Conservation (phyloP, 139 green algal species). For the Mesostigma viride region DNA sequence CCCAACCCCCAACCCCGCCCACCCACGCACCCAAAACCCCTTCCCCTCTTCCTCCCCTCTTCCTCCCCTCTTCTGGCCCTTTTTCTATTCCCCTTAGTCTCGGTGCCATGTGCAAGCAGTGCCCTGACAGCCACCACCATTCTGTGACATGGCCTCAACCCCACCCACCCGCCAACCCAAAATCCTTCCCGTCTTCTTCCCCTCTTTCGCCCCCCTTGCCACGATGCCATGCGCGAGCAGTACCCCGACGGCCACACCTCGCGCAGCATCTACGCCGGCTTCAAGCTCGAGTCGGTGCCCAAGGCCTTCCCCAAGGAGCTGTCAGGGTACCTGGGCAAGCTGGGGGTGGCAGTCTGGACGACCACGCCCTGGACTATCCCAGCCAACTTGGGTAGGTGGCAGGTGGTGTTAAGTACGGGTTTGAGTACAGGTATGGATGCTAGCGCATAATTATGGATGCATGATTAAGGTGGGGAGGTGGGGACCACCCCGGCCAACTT, state of each 20-base stretch:
- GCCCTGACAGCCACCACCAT: too few relatives aligned
- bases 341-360: constrained; percentile 87
- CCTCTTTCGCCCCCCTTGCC: too few relatives aligned
- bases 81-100: background rate
- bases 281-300: constrained; percentile 31
- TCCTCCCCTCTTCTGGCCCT: background rate
- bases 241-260: constrained; percentile 93
- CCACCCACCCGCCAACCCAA: too few relatives aligned
- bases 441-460: too few relatives aligned
- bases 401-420: constrained; percentile 2
- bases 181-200: too few relatives aligned
- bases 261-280: constrained; percentile 71
- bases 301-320: constrained; percentile 18
- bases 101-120: too few relatives aligned
- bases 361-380: constrained; percentile 98
- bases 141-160: too few relatives aligned
- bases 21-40: too few relatives aligned
- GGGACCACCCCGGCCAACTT: too few relatives aligned
- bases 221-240: too few relatives aligned
- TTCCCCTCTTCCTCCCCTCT: background rate
- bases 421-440: background rate
- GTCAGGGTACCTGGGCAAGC: background rate
- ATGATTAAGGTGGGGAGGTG: too few relatives aligned
- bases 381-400: constrained; percentile 64
- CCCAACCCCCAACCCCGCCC: too few relatives aligned